Evolutionary conservation across 2,329 filamentous ascomycete genomes (phyloP), one percentile per base, ranked within the genome.

Genomic region (Microdochium trichocladiopsis): DNA sequence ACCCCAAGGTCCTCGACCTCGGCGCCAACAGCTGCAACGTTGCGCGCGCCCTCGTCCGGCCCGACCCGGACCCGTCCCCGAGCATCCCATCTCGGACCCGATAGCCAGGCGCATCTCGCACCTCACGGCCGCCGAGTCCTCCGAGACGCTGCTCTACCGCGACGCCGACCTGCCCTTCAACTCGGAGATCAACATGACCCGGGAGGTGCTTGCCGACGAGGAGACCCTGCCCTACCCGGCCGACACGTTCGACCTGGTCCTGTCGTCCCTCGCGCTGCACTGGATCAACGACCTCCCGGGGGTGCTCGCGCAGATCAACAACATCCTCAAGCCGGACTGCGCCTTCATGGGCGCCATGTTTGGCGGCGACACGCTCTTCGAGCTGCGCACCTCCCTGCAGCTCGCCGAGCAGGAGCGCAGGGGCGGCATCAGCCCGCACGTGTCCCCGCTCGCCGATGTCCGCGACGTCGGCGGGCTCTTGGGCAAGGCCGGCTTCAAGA

Each of bases 221-320:
- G 90, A 92, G 67, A 79, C 81, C 2, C 73, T 96, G 0, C 90
- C 90, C 0, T 96, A 86, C 66, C 81, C 82, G 48, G 73, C 87
- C 4, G 80, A 84, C 58, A 83, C 86, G 3, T 97, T 96, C 67
- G 92, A 97, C 66, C 83, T 95, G 5, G 89, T 96, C 11, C 75
- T 99, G 56, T 95, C 90, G 65, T 95, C 88, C 52, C 73, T 96
- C 54, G 92, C 88, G 53, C 76, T 99, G 66, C 94, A 99, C 71
- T 99, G 94, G 94, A 88, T 96, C 76, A 99, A 99, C 67, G 90
- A 99, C 68, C 81, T 99, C 4, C 94, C 94, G 0, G 88, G 87
- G 1, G 75, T 95, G 11, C 78, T 99, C 2, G 77, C 84, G 1
- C 90, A 95, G 65, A 87, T 96, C 65, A 95, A 96, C 74, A 80